Evolutionary conservation across 306 rosid species (phyloP).

Genomic region (Cicer arietinum): DNA sequence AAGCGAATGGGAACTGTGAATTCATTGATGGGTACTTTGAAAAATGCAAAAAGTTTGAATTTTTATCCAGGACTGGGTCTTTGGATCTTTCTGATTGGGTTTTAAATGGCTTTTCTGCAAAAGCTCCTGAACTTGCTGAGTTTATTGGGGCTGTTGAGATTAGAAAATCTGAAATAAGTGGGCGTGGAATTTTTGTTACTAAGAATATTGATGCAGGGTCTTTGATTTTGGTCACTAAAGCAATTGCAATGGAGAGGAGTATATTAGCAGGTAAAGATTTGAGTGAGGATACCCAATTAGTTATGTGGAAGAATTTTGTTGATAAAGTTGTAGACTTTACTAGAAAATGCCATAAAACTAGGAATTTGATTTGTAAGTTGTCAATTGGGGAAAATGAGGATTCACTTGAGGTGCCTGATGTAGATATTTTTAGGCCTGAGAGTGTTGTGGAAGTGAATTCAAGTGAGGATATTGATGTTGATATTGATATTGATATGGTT

Average conservation of each 20-base stretch:
- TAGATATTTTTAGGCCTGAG: slow-evolving; percentile 62
- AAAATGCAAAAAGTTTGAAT: slow-evolving; percentile 74
- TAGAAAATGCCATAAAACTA: slow-evolving; percentile 53
- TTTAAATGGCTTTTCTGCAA: slow-evolving; percentile 58
- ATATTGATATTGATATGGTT: slow-evolving; percentile 54
- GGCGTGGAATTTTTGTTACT: slow-evolving; percentile 73
- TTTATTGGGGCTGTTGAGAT: slow-evolving; percentile 71
- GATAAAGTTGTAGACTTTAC: slow-evolving; percentile 57
- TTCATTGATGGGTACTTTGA: slow-evolving; percentile 63
- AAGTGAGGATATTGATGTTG: slow-evolving; percentile 47
- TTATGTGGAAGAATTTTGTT: slow-evolving; percentile 88
- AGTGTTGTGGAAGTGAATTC: slow-evolving; percentile 8
- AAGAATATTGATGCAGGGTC: slow-evolving; percentile 81
- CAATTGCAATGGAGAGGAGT: slow-evolving; percentile 77
- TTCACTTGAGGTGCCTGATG: slow-evolving; percentile 67
- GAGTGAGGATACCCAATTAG: slow-evolving; percentile 77
- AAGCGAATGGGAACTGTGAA: slow-evolving; percentile 55
- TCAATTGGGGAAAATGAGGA: slow-evolving; percentile 79
- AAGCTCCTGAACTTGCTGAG: slow-evolving; percentile 78
- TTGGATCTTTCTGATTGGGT: slow-evolving; percentile 90
- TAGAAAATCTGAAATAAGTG: slow-evolving; percentile 66
- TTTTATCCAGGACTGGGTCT: slow-evolving; percentile 68
- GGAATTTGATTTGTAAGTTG: slow-evolving; percentile 56
- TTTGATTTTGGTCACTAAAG: slow-evolving; percentile 67
- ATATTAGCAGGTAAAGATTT: slow-evolving; percentile 63